Evolutionary conservation across 495 filamentous ascomycete species (phyloP), one percentile per base, ranked within the genome.

Genomic region (Cercophora samala): DNA sequence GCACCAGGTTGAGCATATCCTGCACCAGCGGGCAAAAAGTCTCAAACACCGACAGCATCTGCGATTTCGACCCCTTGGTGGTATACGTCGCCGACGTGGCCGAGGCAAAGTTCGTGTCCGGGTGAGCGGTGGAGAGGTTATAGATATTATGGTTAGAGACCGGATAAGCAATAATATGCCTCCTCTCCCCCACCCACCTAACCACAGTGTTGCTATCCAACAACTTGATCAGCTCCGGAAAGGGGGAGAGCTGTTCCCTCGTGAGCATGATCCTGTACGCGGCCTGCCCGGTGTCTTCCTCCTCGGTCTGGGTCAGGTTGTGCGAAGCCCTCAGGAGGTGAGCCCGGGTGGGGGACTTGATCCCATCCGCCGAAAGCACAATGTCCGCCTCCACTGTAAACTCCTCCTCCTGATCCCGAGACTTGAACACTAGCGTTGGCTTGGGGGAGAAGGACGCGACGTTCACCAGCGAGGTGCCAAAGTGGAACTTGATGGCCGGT

Each of bases 261-360:
- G 81, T 83, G 66, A 93, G 86, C 88, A 93, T 90, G 80, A 95
- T 93, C 17, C 91, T 85, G 82, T 93, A 94, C n/a, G 90, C 91
- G 18, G 90, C 90, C 73, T 93, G 88, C 32, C 89, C 82, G 37
- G 88, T 93, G 72, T 93, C 89, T 64, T 86, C 81, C 74, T 91
- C 86, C 62, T 85, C 79, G 24, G 84, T 84, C 9, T 81, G 68
- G 68, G 85, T 77, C 66, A 82, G 79, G 5, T 90, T 78, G 19
- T 75, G 61, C 29, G 82, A 78, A 2, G 37, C 37, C 9, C 37
- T 11, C 18, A 92, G 83, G 82, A 93, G 87, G 52, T 83, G 79
- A 9, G 81, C 77, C 26, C 90, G 88, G 58, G 88, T 86, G 58
- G 76, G 64, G 65, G 83, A 87, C 77, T 92, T 93, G 75, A 94